Percentiles rank a stretch among this genome's conserved stretches.
Conservation (phyloP, 495 filamentous ascomycete species). For the Penicillium chermesinum region DNA sequence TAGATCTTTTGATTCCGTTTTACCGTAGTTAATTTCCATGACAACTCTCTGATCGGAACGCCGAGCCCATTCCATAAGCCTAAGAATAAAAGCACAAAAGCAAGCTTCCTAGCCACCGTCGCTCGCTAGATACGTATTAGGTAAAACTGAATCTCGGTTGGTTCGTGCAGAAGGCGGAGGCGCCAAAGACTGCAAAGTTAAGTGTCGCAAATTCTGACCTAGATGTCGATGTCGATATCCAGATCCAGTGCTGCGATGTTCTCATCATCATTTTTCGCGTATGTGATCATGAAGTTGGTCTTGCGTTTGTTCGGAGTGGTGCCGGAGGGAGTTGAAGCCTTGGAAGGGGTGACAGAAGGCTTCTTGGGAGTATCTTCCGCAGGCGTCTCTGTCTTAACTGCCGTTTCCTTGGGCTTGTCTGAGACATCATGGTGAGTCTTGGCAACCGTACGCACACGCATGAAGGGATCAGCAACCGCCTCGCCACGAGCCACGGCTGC, state of each 20-base stretch:
- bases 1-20: too few species aligned
- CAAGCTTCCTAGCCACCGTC: background rate
- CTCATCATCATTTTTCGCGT: conserved; percentile 76
- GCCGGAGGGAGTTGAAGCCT: conserved; percentile 25
- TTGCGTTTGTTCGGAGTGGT: conserved; percentile 50
- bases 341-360: conserved; percentile 46
- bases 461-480: conserved; percentile 48
- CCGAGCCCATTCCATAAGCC: background rate
- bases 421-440: conserved; percentile 58
- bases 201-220: conserved; percentile 4
- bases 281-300: conserved; percentile 60
- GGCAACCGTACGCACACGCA: conserved; percentile 56
- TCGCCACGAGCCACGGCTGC: conserved; percentile 53
- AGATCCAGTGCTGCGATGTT: conserved; percentile 77
- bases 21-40: too few species aligned
- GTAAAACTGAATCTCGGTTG: background rate
- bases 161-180: conserved; percentile 1
- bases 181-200: background rate
- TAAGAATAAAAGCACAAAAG: background rate
- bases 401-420: conserved; percentile 19
- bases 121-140: background rate
- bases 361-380: conserved; percentile 41
- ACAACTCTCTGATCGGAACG: too few species aligned
- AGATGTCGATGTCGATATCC: conserved; percentile 76
- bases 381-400: conserved; percentile 7